These are phyloP conservation scores for Vitrella brassicaformis DNA, from an alignment of 73 alveolate genomes.

Conservation along the genomic window DNA sequence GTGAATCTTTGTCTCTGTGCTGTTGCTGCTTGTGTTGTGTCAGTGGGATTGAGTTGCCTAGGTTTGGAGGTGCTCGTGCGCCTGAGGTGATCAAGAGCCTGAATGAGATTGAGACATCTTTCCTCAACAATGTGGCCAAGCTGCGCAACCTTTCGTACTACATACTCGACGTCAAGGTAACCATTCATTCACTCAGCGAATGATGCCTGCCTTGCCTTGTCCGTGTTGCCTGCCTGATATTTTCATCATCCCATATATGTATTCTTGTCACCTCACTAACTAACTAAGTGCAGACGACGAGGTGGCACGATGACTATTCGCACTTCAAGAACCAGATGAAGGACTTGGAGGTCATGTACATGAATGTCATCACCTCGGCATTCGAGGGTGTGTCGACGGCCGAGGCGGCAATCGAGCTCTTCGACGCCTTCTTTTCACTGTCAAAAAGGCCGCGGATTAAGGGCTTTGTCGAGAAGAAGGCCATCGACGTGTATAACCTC, in stretches of 20 bases:
- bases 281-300: no score
- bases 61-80: constrained; percentile 96
- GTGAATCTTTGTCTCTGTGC: neutral
- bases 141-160: constrained; percentile 75
- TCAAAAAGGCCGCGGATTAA: constrained; percentile 66
- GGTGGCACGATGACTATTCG: constrained; percentile 97
- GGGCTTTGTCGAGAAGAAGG: constrained; percentile 54
- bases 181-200: no score
- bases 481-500: constrained; percentile 14
- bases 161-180: constrained; percentile 94
- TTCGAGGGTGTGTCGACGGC: constrained; percentile 94
- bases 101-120: constrained; percentile 72
- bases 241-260: no score
- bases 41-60: constrained; percentile 55
- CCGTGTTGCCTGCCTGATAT: no score
- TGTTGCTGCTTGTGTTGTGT: neutral
- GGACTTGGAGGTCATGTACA: constrained; percentile 36
- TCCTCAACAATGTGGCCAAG: constrained; percentile 71
- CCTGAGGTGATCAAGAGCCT: constrained; percentile 54
- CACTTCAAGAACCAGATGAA: constrained; percentile 41
- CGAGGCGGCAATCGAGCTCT: constrained; percentile 90
- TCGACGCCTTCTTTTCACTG: constrained; percentile 89
- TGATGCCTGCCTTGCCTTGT: no score
- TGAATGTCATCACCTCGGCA: constrained; percentile 80
- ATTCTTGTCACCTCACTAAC: no score